Base-by-base conservation (phyloP, 176 grass and related monocot genomes). In the Saccharum officinarum region DNA sequence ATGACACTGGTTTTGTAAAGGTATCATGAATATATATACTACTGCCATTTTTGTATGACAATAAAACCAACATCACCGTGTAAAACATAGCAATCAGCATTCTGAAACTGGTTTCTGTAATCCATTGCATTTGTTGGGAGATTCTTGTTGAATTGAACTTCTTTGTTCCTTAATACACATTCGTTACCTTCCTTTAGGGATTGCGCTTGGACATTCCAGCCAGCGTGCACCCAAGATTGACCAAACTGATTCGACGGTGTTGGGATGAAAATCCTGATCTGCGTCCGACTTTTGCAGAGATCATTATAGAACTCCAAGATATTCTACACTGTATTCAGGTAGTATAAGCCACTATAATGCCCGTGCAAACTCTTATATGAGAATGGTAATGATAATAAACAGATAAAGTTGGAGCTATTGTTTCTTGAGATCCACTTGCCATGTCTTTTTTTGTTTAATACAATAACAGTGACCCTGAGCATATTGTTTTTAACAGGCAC, bases 241-340 rank as follows among this genome's bases (percentile, higher is more conserved):
- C 67, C 2, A 76, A 87, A 52, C 77, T 95, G 38, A 95, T 95
- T 76, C 55, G 34, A 37, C 89, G 16, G 65, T 98, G 95, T 50
- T 98, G 93, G 95, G 83, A 92, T 0, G 89, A 88, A 40, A 76
- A 88, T 83, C 91, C 95, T 69, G 63, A 45, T 60, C 37, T 36
- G 59, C 86, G 95, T 1, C 91, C 91, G 7, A 68, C 86, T 67
- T 98, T 98, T 37, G 30, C 80, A 11, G 91, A 95, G 71, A 93
- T 98, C 76, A 88, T 47, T 39, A 0, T 63, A 39, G 85, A 98
- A 86, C 93, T 98, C 40, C 87, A 90, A 77, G 83, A 91, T 37
- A 80, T 93, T 41, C 68, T 98, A 69, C 93, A 89, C 11, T 71
- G 85, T 28, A 77, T 89, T 62, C 82, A 93, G 91, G 93, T 98